Evolutionary conservation across 1,139 yeast species (phyloP), one percentile per base, ranked within the genome.

Genomic region (Debaryomyces sp.): DNA sequence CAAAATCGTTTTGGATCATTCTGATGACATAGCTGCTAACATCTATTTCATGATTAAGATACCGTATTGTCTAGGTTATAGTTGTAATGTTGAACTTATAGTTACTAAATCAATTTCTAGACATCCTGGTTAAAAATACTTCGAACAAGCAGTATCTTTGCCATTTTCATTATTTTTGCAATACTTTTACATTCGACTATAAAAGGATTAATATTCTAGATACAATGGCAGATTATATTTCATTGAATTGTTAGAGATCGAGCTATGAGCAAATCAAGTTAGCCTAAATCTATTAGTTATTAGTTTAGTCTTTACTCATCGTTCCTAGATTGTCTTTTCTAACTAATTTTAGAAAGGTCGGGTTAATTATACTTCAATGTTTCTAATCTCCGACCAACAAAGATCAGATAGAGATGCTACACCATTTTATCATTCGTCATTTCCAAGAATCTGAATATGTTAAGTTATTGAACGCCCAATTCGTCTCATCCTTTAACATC

Each of bases 291-390:
- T 18, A 18, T 18, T 18, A 18, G 21, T 18, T 18, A 4, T 18
- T 18, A 4, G 21, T 18, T 18, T 18, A 3, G 21, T 4, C 21
- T 18, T 4, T 18, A 18, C 21, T 18, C 21, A 54, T 36, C 50
- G 53, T 27, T 58, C 56, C 35, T 58, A 56, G 48, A 57, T 59
- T 2, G 40, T 29, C 54, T 69, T 67, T 51, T 70, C 74, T 43
- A 70, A 60, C 54, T 69, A 70, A 18, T 70, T 58, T 13, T 37
- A 29, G 7, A 29, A 37, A 22, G 22, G n/a, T 15, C n/a, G 40
- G 43, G 57, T 18, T 4, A 18, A 18, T 18, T 18, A 18, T 18
- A 18, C 21, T 18, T 18, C 5, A 18, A 18, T 4, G 21, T 18
- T 18, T 18, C 21, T 18, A 18, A 18, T 3, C 21, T 18, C 3